Conservation (phyloP, 345 rosid species). For the Fremontodendron californicum region DNA sequence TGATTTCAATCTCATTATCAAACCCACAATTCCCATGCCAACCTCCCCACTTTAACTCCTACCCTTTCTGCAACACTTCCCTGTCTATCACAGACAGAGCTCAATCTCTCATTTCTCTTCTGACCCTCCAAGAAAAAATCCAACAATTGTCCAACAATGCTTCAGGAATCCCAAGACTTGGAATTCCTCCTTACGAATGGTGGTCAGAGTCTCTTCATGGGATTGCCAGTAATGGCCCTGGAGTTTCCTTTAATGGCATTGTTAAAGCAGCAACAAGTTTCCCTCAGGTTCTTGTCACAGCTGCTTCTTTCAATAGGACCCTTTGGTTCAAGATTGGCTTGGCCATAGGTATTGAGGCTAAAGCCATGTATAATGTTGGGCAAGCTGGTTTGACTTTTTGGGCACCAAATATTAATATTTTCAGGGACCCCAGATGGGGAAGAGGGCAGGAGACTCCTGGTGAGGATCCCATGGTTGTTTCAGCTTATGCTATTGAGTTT, state of each 20-base stretch:
- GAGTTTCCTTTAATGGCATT: slow-evolving; percentile 67
- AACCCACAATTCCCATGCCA: slow-evolving; percentile 51
- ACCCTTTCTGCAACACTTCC: slow-evolving; percentile 69
- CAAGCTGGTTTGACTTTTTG: slow-evolving; percentile 91
- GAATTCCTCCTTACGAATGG: slow-evolving; percentile 84
- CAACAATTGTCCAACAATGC: slow-evolving; percentile 63
- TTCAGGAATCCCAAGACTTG: slow-evolving; percentile 68
- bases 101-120: slow-evolving; percentile 59
- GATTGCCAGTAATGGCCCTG: slow-evolving; percentile 81
- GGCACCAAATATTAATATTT: slow-evolving; percentile 89
- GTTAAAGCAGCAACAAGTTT: slow-evolving; percentile 68
- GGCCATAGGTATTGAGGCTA: slow-evolving; percentile 64
- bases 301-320: slow-evolving; percentile 70
- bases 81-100: slow-evolving; percentile 48
- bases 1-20: slow-evolving; percentile 5
- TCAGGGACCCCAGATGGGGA: slow-evolving; percentile 96
- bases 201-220: slow-evolving; percentile 97
- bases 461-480: slow-evolving; percentile 80
- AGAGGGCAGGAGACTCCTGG: slow-evolving; percentile 98
- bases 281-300: slow-evolving; percentile 74
- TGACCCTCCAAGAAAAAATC: slow-evolving; percentile 75
- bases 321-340: slow-evolving; percentile 76
- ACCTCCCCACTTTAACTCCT: slow-evolving; percentile 44
- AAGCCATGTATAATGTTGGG: slow-evolving; percentile 81
- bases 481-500: slow-evolving; percentile 63